Percentiles rank a stretch among this genome's conserved stretches.
phyloP scores from a whole-genome alignment of 2,329 filamentous ascomycete genomes.

The Diplocarpon mali region DNA sequence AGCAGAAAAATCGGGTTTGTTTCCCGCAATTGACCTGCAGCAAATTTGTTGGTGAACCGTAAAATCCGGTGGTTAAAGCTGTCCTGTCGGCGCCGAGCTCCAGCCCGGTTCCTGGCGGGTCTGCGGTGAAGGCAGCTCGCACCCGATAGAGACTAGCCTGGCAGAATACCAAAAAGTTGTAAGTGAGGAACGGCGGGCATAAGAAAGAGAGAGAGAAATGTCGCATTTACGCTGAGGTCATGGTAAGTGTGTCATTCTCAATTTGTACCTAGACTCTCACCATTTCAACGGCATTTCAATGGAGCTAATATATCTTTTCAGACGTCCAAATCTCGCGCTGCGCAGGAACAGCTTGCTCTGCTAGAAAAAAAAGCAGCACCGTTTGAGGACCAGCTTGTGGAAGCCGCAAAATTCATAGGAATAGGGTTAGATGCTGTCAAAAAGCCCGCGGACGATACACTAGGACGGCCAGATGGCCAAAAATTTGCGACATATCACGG shows the following conservation, averaged over 20 bases:
- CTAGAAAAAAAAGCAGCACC: slow-evolving; percentile 27
- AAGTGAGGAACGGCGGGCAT: background rate
- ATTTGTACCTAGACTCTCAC: too few relatives aligned
- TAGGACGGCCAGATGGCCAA: background rate
- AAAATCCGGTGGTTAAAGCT: background rate
- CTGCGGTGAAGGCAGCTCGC: slow-evolving; percentile 1
- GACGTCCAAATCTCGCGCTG: slow-evolving; percentile 23
- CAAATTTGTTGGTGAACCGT: slow-evolving; percentile 4
- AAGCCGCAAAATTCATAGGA: slow-evolving; percentile 27
- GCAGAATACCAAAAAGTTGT: background rate
- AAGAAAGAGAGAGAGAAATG: background rate
- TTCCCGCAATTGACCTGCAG: slow-evolving; percentile 11
- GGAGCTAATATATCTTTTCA: slow-evolving; percentile 9
- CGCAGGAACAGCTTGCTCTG: slow-evolving; percentile 25
- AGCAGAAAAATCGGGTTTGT: background rate
- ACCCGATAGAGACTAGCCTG: slow-evolving; percentile 6
- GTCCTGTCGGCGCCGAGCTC: slow-evolving; percentile 2
- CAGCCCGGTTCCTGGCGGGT: slow-evolving; percentile 2
- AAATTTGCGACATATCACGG: slow-evolving; percentile 19
- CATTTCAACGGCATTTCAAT: too few relatives aligned
- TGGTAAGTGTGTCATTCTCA: slow-evolving; percentile 10
- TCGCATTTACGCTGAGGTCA: slow-evolving; percentile 1
- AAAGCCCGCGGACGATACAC: slow-evolving; percentile 3
- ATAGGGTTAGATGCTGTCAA: slow-evolving; percentile 19
- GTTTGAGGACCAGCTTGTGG: slow-evolving; percentile 27